A percentile compares a stretch with the other conserved stretches of the same genome.
Evolutionary conservation across 2,329 filamentous ascomycete genomes (phyloP).

Genomic region (Penicillium sp.): DNA sequence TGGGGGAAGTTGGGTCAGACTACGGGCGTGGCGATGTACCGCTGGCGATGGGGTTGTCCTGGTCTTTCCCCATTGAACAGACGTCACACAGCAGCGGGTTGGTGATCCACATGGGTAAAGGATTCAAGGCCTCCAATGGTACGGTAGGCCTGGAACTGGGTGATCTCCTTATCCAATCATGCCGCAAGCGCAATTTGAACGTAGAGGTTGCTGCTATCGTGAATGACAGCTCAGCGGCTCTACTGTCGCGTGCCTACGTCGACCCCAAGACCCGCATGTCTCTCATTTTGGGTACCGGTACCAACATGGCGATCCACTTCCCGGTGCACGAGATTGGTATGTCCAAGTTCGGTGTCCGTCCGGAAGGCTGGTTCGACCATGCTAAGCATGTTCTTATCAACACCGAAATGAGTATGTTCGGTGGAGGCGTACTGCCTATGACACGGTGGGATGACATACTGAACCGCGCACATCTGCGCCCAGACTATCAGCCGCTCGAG

Average conservation of each 20-base stretch:
- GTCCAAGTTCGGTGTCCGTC: conserved; percentile 50
- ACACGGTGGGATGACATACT: conserved; percentile 56
- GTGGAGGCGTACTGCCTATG: conserved; percentile 47
- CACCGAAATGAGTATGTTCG: conserved; percentile 60
- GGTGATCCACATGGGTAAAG: conserved; percentile 57
- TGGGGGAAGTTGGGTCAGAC: conserved; percentile 38
- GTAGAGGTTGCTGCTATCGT: conserved; percentile 55
- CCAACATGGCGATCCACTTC: conserved; percentile 56
- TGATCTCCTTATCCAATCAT: conserved; percentile 52
- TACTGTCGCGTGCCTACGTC: conserved; percentile 55
- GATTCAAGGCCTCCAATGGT: conserved; percentile 53
- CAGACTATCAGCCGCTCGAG: conserved; percentile 58
- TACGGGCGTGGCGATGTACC: conserved; percentile 32
- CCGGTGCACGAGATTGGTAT: conserved; percentile 47
- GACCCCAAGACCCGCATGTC: conserved; percentile 54
- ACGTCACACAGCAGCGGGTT: conserved; percentile 52
- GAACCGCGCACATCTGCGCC: conserved; percentile 49
- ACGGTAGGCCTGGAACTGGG: conserved; percentile 53
- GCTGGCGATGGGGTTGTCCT: conserved; percentile 54
- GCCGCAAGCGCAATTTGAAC: conserved; percentile 46
- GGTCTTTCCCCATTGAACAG: conserved; percentile 60
- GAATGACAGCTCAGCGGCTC: conserved; percentile 55
- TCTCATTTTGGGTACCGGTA: conserved; percentile 57
- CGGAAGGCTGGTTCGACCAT: conserved; percentile 47
- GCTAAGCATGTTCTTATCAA: conserved; percentile 57